Base-by-base conservation (phyloP, 768 basidiomycete genomes). In the Mycena latifolia region DNA sequence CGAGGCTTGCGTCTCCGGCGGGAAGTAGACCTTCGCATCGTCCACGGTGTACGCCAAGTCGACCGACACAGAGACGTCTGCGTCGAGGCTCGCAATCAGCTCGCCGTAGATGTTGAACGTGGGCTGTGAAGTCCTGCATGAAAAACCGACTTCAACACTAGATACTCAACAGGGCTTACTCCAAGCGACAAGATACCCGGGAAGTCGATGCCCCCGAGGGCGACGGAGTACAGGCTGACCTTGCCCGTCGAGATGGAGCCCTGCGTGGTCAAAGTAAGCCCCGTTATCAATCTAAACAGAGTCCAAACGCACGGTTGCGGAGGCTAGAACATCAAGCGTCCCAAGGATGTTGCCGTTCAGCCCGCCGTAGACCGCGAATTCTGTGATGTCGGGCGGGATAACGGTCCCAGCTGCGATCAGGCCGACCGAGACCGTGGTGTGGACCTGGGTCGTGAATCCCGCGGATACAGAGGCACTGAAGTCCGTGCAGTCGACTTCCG, bases 141-240 rank as follows among this genome's bases (percentile, higher is more conserved):
- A 35, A 27, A 27, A 46, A 33, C 14, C 7, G 55, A 71, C 31
- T 54, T 6, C 24, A 33, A 8, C 17, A 25, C 17, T 17, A 51
- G 75, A 65, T 50, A 56, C n/a, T 4, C 31, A 11, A 24, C 59
- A 73, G 48, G 17, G 28, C 37, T 63, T 63, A 45, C 78, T 73
- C 77, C 78, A 29, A 80, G 55, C 9, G 60, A 67, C 50, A 80
- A 65, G 58, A 80, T 75, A 1, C 72, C 73, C 3, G 78, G 74
- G 54, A 78, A 71, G 65, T 77, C 72, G 22, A 77, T 67, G 5
- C 73, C 77, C 0, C 72, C 75, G 37, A 79, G 71, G 5, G 75
- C 73, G 11, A 68, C 55, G 11, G 68, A 52, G 66, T 73, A 75
- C 28, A 79, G 56, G 27, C 66, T 55, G 27, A 74, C 56, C 47